Conservation (phyloP, 768 basidiomycete genomes). For the Fomitopsis serialis region DNA sequence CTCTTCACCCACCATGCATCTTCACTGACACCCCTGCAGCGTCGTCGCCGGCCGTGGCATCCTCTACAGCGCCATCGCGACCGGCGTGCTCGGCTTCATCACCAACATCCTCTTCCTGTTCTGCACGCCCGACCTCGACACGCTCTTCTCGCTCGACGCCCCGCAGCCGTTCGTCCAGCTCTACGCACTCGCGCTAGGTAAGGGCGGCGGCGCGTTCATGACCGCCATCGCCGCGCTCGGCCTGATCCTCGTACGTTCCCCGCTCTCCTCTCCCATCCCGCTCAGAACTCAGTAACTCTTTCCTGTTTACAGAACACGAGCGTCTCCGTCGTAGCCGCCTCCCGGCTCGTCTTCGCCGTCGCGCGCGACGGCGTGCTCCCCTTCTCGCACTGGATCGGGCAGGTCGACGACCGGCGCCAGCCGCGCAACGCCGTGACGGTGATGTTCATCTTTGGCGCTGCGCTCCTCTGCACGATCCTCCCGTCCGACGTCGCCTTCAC, state of each 20-base stretch:
- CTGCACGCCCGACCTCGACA: slow-evolving; percentile 75
- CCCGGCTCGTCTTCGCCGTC: slow-evolving; percentile 85
- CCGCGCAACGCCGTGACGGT: slow-evolving; percentile 84
- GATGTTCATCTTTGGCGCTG: slow-evolving; percentile 73
- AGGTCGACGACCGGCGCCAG: slow-evolving; percentile 64
- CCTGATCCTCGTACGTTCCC: slow-evolving; percentile 64
- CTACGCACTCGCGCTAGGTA: slow-evolving; percentile 79
- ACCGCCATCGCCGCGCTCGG: slow-evolving; percentile 78
- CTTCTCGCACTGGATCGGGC: slow-evolving; percentile 75
- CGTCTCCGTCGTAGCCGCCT: slow-evolving; percentile 83
- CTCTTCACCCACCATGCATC: not conserved
- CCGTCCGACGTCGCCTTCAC: slow-evolving; percentile 91
- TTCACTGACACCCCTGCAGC: slow-evolving; percentile 27
- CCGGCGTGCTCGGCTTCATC: slow-evolving; percentile 73
- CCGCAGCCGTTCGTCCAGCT: slow-evolving; percentile 92
- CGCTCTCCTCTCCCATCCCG: not conserved
- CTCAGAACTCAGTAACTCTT: not conserved
- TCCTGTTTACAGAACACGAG: slow-evolving; percentile 62
- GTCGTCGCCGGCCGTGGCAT: slow-evolving; percentile 82
- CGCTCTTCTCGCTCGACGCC: slow-evolving; percentile 68
- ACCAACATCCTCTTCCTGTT: slow-evolving; percentile 81
- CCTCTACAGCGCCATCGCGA: slow-evolving; percentile 69
- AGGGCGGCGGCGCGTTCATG: slow-evolving; percentile 80
- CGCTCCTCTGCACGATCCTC: slow-evolving; percentile 79
- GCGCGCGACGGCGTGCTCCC: slow-evolving; percentile 94